phyloP scores from a whole-genome alignment of 805 yeast species.

The Candida michaelii region DNA sequence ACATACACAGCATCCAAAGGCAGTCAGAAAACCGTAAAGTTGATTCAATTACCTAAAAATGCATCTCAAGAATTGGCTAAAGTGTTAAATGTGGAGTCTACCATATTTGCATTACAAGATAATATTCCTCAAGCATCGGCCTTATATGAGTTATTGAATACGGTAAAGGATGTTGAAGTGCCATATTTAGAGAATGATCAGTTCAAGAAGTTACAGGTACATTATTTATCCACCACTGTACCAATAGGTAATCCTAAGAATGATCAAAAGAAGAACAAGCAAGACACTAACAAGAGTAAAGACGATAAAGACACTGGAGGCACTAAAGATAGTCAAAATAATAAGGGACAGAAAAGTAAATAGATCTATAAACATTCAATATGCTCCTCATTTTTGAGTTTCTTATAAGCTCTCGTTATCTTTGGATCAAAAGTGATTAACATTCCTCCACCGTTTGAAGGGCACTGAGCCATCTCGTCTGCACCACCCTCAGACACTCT shows the following conservation, averaged over 20 bases:
- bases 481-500: too few relatives aligned
- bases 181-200: slow-evolving; percentile 40
- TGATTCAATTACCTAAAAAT: slow-evolving; percentile 60
- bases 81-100: slow-evolving; percentile 25
- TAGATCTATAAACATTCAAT: too few relatives aligned
- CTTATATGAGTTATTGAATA: slow-evolving; percentile 28
- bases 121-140: slow-evolving; percentile 26
- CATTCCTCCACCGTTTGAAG: too few relatives aligned
- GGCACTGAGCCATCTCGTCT: too few relatives aligned
- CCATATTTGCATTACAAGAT: slow-evolving; percentile 36
- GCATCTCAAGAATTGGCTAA: slow-evolving; percentile 30
- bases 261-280: background rate
- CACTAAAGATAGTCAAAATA: too few relatives aligned
- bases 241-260: slow-evolving; percentile 30
- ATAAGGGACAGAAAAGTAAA: too few relatives aligned
- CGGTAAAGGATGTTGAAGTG: slow-evolving; percentile 37
- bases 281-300: background rate
- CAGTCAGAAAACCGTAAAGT: slow-evolving; percentile 40
- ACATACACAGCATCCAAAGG: slow-evolving; percentile 44
- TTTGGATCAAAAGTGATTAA: too few relatives aligned
- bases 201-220: slow-evolving; percentile 39
- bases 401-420: too few relatives aligned
- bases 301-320: background rate
- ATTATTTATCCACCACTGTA: slow-evolving; percentile 46
- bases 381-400: too few relatives aligned